These are phyloP conservation scores for Aspergillus fijiensis DNA, from an alignment of 2,329 filamentous ascomycete species.

Conservation along the genomic window DNA sequence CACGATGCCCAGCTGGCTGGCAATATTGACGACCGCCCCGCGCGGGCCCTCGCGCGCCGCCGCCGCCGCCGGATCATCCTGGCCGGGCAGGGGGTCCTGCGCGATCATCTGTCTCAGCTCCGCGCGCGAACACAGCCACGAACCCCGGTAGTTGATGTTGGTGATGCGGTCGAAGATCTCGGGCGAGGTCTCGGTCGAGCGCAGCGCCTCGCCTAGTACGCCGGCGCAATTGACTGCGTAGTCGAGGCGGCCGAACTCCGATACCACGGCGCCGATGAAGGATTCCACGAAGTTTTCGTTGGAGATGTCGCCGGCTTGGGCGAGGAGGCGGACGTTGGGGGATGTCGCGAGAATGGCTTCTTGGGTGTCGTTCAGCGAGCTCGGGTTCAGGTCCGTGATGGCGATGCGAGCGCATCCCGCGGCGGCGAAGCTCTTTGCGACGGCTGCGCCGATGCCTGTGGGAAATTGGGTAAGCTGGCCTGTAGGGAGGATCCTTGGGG, in stretches of 20 bases:
- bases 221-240: constrained; percentile 60
- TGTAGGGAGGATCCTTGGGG: not conserved
- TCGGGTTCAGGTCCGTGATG: constrained; percentile 54
- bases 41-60: constrained; percentile 37
- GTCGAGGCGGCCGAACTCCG: constrained; percentile 51
- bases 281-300: constrained; percentile 47
- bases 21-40: constrained; percentile 54
- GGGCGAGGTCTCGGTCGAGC: constrained; percentile 46
- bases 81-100: constrained; percentile 43
- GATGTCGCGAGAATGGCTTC: constrained; percentile 31
- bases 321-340: constrained; percentile 36
- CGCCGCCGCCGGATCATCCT: constrained; percentile 30
- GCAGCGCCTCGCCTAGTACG: constrained; percentile 34
- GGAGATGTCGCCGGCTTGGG: constrained; percentile 49
- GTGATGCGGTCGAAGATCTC: constrained; percentile 55
- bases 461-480: no score
- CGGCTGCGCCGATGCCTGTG: constrained; percentile 57
- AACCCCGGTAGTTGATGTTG: constrained; percentile 56
- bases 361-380: constrained; percentile 37
- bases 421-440: constrained; percentile 51
- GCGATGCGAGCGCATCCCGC: constrained; percentile 54
- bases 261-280: constrained; percentile 31
- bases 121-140: constrained; percentile 50
- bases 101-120: constrained; percentile 48
- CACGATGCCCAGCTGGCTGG: constrained; percentile 55